A percentile compares a stretch with the other conserved stretches of the same genome.
phyloP scores from a whole-genome alignment of 805 yeast genomes.

The Soucietia sequanensis region DNA sequence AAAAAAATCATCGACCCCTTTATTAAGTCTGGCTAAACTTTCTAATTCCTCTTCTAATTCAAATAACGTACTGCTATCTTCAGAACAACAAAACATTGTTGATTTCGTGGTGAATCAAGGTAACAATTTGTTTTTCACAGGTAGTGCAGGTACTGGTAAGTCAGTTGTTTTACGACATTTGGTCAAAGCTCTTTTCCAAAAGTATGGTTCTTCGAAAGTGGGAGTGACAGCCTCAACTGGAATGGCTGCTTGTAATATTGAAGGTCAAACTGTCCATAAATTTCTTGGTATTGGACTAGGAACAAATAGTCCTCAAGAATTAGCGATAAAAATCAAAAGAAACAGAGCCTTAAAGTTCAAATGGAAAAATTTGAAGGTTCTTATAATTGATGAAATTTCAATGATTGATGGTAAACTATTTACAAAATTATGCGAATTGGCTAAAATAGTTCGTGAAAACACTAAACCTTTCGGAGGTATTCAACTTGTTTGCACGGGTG shows the following conservation, averaged over 20 bases:
- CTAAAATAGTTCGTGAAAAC: conserved; percentile 52
- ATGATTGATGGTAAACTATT: conserved; percentile 85
- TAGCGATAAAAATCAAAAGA: conserved; percentile 49
- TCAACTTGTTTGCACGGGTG: conserved; percentile 89
- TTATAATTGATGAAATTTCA: conserved; percentile 89
- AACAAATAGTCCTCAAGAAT: conserved; percentile 41
- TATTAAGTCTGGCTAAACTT: too few species aligned
- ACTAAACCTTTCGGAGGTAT: conserved; percentile 88
- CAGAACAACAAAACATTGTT: conserved; percentile 49
- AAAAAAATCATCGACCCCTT: conserved; percentile 6
- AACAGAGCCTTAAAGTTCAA: conserved; percentile 43
- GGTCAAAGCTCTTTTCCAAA: conserved; percentile 49
- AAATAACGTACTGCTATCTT: conserved; percentile 20
- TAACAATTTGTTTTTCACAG: conserved; percentile 68
- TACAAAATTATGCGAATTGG: conserved; percentile 71
- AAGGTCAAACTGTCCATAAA: conserved; percentile 84
- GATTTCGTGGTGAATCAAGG: conserved; percentile 50
- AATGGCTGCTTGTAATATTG: conserved; percentile 90
- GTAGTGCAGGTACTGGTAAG: conserved; percentile 88
- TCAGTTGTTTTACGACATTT: conserved; percentile 66
- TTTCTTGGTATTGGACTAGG: conserved; percentile 88
- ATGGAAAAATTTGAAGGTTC: conserved; percentile 69
- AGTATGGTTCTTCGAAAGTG: conserved; percentile 48
- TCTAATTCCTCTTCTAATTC: too few species aligned
- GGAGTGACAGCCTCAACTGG: conserved; percentile 97